Evolutionary conservation across 2,329 filamentous ascomycete genomes (phyloP), one percentile per base, ranked within the genome.

Genomic region (Talaromyces sp.): DNA sequence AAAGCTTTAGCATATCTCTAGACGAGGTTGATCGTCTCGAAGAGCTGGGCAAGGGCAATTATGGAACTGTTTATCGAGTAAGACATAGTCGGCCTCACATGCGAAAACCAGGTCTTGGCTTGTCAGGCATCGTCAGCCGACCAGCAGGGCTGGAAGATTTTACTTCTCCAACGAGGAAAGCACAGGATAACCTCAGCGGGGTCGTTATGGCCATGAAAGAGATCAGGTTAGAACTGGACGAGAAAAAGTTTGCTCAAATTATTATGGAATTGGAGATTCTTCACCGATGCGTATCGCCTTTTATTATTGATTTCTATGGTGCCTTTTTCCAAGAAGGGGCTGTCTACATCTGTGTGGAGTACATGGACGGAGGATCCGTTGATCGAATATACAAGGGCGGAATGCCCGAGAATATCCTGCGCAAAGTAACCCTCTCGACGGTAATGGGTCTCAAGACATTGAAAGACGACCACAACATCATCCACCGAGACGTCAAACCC

Each of bases 191-290:
- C 31, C 65, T 75, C 11, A 73, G 78, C 0, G 92, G 93, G 19
- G 85, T 90, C 55, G 82, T 96, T 62, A 97, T 99, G 94, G 94
- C 94, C 14, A 99, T 99, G 94, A 99, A 99, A 74, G 94, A 99
- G 76, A 95, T 99, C 68, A 86, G 94, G 21, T 81, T 99, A 10
- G 94, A 99, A 74, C 81, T 99, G 57, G 94, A 99, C 70, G 94
- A 99, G 74, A 89, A 91, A 64, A 99, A 99, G 75, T 96, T 99
- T 72, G 88, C 91, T 7, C 92, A 93, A 41, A 99, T 99, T 70
- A 89, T 97, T 68, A 99, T 97, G 85, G 94, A 99, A 76, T 81
- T 99, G 54, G 91, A 99, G 69, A 93, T 99, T 64, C 81, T 99
- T 2, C 94, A 99, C 77, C 90, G 94, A 67, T 99, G 94, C 70